Evolutionary conservation across 2,329 filamentous ascomycete genomes (phyloP).

Genomic region (Colletotrichum tabaci): DNA sequence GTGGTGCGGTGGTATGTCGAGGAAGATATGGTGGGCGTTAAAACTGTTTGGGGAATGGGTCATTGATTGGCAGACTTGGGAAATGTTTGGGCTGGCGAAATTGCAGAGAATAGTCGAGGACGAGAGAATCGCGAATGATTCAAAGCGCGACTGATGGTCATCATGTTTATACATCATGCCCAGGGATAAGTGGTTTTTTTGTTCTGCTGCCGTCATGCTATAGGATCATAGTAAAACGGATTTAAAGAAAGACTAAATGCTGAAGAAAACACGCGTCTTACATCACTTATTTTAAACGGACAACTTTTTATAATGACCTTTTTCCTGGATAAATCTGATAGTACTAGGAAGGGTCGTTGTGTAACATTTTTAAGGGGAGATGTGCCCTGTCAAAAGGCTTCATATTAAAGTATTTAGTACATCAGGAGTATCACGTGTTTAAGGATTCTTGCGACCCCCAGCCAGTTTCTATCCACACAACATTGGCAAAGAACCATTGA

Average conservation of each 20-base stretch:
- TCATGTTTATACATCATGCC: background rate
- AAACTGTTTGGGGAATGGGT: constrained; percentile 48
- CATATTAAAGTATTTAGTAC: background rate
- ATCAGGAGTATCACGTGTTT: background rate
- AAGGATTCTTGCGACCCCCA: background rate
- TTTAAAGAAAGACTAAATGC: background rate
- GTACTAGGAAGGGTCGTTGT: background rate
- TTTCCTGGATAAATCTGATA: background rate
- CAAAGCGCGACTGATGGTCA: background rate
- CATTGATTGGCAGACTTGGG: constrained; percentile 48
- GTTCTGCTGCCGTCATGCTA: background rate
- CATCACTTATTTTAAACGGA: background rate
- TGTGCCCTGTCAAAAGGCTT: background rate
- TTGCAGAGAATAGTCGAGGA: background rate
- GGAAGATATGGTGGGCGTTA: constrained; percentile 47
- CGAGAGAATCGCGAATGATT: background rate
- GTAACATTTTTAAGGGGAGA: background rate
- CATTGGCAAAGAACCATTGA: background rate
- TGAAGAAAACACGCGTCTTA: background rate
- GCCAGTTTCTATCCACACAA: background rate
- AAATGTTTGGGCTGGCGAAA: constrained; percentile 17
- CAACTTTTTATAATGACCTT: background rate
- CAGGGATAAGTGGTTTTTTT: background rate
- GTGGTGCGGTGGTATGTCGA: constrained; percentile 50
- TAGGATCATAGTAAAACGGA: background rate